These are phyloP conservation scores for Penicillium turbatum DNA, from an alignment of 495 filamentous ascomycete genomes.

Conservation along the genomic window DNA sequence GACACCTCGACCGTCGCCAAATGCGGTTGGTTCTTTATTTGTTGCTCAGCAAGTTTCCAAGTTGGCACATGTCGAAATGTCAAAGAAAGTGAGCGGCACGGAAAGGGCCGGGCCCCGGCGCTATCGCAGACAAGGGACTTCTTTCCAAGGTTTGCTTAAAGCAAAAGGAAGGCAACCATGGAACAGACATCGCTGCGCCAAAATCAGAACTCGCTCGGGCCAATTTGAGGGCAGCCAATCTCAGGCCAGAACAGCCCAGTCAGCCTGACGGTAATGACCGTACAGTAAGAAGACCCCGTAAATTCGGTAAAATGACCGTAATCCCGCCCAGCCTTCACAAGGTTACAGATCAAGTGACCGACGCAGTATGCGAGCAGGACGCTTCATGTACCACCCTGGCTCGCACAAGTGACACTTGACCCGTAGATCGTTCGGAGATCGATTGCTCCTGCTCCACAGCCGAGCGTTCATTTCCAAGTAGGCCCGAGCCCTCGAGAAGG, in stretches of 20 bases:
- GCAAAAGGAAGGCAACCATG: conserved; percentile 8
- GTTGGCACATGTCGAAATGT: conserved; percentile 6
- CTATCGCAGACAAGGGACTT: conserved; percentile 16
- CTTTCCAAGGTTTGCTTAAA: not conserved
- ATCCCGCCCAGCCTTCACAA: not conserved
- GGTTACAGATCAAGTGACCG: conserved; percentile 61
- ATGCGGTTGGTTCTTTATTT: not conserved
- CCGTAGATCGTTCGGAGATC: conserved; percentile 42
- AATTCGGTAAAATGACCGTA: conserved; percentile 25
- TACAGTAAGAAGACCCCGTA: conserved; percentile 27
- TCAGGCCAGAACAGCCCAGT: conserved; percentile 12
- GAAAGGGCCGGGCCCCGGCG: conserved; percentile 44
- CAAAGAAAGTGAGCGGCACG: conserved; percentile 32
- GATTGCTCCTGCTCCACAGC: conserved; percentile 32
- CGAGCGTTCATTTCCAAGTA: conserved; percentile 21
- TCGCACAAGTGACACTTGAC: conserved; percentile 30
- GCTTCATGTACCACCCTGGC: conserved; percentile 29
- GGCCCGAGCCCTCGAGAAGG: conserved; percentile 22
- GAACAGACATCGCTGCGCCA: conserved; percentile 6
- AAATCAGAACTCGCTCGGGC: conserved; percentile 21
- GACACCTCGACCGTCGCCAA: not conserved
- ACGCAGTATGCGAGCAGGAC: conserved; percentile 57
- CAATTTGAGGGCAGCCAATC: conserved; percentile 23
- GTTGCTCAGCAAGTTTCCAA: conserved; percentile 1
- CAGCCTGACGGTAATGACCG: conserved; percentile 38